A percentile compares a stretch with the other conserved stretches of the same genome.
phyloP scores from a whole-genome alignment of 768 basidiomycete species.

The Psilocybe sp. region DNA sequence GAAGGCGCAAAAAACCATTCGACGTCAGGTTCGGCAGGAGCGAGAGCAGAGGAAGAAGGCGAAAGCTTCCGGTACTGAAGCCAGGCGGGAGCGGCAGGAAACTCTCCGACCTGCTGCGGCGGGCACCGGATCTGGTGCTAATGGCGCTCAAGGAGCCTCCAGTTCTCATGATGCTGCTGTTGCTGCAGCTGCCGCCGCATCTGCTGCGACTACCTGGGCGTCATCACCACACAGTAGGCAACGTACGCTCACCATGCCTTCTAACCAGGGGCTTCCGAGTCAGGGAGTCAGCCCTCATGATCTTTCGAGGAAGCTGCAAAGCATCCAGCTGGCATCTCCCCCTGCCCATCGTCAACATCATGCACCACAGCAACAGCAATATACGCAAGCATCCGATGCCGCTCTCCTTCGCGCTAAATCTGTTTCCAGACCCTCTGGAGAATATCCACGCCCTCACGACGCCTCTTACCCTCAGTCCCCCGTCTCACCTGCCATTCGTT shows the following conservation, averaged over 20 bases:
- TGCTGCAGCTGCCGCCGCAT: slow-evolving; percentile 27
- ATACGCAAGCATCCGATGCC: not conserved
- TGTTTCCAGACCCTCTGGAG: slow-evolving; percentile 12
- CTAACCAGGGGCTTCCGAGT: slow-evolving; percentile 15
- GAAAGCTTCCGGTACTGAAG: slow-evolving; percentile 30
- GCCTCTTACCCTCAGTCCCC: slow-evolving; percentile 2
- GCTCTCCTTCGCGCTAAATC: slow-evolving; percentile 11
- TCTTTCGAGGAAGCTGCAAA: slow-evolving; percentile 54
- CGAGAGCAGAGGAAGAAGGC: slow-evolving; percentile 54
- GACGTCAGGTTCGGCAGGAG: slow-evolving; percentile 68
- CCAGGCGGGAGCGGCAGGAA: slow-evolving; percentile 24
- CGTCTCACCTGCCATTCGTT: slow-evolving; percentile 6
- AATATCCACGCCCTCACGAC: slow-evolving; percentile 2
- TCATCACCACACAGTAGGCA: slow-evolving; percentile 26
- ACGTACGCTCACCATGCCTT: slow-evolving; percentile 43
- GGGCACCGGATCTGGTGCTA: slow-evolving; percentile 12
- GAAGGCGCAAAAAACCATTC: slow-evolving; percentile 77
- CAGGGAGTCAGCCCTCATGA: slow-evolving; percentile 45
- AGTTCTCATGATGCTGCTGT: slow-evolving; percentile 37
- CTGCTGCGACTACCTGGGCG: slow-evolving; percentile 11
- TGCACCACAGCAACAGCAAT: not conserved
- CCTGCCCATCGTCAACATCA: slow-evolving; percentile 3
- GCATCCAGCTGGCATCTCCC: slow-evolving; percentile 34
- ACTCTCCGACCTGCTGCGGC: slow-evolving; percentile 38
- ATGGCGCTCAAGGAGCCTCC: slow-evolving; percentile 16